Evolutionary conservation across 306 rosid genomes (phyloP), one percentile per base, ranked within the genome.

Genomic region (Biancaea sappan): DNA sequence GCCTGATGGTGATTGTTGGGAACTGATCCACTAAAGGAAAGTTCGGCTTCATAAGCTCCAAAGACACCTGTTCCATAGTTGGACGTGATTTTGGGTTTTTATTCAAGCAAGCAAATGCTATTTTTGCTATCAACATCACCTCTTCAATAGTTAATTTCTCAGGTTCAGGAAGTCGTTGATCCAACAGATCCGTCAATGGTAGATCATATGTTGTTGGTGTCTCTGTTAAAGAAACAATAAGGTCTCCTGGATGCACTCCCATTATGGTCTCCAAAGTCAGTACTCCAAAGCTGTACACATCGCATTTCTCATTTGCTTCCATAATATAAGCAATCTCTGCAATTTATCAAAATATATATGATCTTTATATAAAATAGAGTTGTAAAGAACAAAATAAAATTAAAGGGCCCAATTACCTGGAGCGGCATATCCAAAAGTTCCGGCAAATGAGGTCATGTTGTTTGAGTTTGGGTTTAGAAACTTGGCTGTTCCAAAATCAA

Each of bases 341-440:
- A 56, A 28, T n/a, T n/a, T n/a, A n/a, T n/a, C n/a, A n/a, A n/a
- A n/a, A n/a, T n/a, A n/a, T n/a, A n/a, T n/a, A n/a, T n/a, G n/a
- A n/a, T n/a, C n/a, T n/a, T n/a, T n/a, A n/a, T n/a, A n/a, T n/a
- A n/a, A n/a, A n/a, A n/a, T n/a, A n/a, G n/a, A n/a, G n/a, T n/a
- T n/a, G n/a, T n/a, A n/a, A n/a, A n/a, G n/a, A n/a, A n/a, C n/a
- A n/a, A n/a, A n/a, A n/a, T n/a, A n/a, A n/a, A n/a, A n/a, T n/a
- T n/a, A n/a, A n/a, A n/a, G n/a, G n/a, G n/a, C n/a, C n/a, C n/a
- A n/a, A n/a, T n/a, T n/a, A 80, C 80, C 68, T 73, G 60, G 79
- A 58, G 76, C 76, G 37, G 63, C 76, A 38, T 52, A 80, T 13
- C 84, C 77, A 52, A 60, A 51, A 15, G 80, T 69, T 6, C 80